Conservation (phyloP, 306 rosid genomes). For the Pterocarpus santalinus region DNA sequence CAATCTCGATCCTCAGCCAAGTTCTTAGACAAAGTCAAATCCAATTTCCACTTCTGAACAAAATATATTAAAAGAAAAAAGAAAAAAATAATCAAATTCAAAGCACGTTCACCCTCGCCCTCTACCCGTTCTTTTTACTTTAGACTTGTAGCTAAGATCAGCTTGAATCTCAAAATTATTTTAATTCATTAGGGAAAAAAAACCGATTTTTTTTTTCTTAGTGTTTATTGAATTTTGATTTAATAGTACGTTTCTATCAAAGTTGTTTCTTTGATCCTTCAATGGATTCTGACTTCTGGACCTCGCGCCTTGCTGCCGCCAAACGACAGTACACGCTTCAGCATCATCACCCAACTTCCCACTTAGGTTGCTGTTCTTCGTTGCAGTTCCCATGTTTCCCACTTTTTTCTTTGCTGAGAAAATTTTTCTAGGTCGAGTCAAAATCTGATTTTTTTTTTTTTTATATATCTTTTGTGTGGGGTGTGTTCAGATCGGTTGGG, state of each 20-base stretch:
- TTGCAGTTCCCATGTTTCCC: not conserved
- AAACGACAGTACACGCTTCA: slow-evolving; percentile 86
- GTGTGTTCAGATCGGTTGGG: slow-evolving; percentile 78
- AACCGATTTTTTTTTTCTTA: not conserved
- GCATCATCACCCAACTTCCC: slow-evolving; percentile 79
- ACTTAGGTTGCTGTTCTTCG: slow-evolving; percentile 60
- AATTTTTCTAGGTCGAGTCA: slow-evolving; percentile 22
- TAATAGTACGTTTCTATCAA: not conserved
- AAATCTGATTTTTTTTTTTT: slow-evolving; percentile 34
- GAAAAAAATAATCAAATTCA: not conserved
- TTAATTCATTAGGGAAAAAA: slow-evolving; percentile 1
- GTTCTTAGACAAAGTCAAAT: slow-evolving; percentile 56
- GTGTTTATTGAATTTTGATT: slow-evolving; percentile 31
- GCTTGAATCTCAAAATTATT: slow-evolving; percentile 29
- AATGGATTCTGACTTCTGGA: slow-evolving; percentile 97
- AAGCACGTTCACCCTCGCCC: not conserved
- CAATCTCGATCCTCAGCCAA: slow-evolving; percentile 38
- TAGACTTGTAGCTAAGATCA: slow-evolving; percentile 41
- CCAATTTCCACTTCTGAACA: not conserved
- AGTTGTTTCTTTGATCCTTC: slow-evolving; percentile 51
- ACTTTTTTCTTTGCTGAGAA: not conserved
- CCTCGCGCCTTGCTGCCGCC: slow-evolving; percentile 94
- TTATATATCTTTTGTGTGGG: not conserved
- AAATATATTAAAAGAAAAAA: not conserved
- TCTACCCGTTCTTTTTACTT: not conserved